Base-by-base conservation (phyloP, 2,329 filamentous ascomycete genomes). In the Aspergillus japonicus region DNA sequence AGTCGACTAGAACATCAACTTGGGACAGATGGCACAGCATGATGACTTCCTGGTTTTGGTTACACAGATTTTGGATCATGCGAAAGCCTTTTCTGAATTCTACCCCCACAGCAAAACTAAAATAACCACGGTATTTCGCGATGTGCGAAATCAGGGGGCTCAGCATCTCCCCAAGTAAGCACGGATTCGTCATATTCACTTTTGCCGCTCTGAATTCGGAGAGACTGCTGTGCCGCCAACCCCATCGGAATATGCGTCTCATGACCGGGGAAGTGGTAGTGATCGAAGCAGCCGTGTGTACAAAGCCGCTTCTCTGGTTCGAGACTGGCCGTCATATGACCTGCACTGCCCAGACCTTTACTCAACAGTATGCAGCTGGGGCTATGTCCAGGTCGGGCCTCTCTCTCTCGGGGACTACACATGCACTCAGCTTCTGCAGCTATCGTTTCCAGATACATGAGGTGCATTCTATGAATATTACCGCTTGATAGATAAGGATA, bases 391-490 rank as follows among this genome's bases (percentile, higher is more conserved):
- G 23, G 10, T 44, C 24, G 60, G 23, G 11, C 50, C 44, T 16
- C 31, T 12, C 29, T 23, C 6, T 21, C 19, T 59, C 42, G 2
- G 29, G 19, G 51, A 57, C 24, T 24, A 29, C 44, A 56, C 52
- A 6, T 58, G 57, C 24, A 48, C 50, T 11, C 39, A 60, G 14
- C 53, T 64, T 11, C 49, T 65, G 31, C 5, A 51, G 11, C 35
- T 67, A 21, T 33, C 29, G 2, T 47, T 63, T 56, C 19, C 39
- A 47, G 39, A 62, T 31, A 56, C 56, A 39, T 68, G 60, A 57
- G 62, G 58, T 26, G 35, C 61, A 33, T 51, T 69, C 8, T 66
- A 66, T 39, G 48, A 60, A 23, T 33, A 59, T 16, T 68, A 61
- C 44, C 64, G 62, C 23, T 50, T 44, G 11, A 56, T 50, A 14